phyloP scores from a whole-genome alignment of 177 flowering plant genomes.

The Telopea speciosissima region DNA sequence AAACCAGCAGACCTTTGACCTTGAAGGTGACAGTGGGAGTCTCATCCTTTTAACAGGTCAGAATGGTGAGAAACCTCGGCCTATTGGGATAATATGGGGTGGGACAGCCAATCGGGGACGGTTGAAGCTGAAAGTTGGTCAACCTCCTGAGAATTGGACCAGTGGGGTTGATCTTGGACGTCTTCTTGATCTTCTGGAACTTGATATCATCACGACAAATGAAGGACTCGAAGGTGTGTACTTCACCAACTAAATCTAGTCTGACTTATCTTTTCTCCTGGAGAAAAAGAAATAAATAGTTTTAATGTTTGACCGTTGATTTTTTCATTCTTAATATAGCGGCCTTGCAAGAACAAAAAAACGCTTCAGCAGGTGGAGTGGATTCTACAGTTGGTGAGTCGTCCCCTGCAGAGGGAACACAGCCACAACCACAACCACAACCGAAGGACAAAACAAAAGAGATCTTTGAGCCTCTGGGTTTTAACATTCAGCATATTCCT shows the following conservation, averaged over 20 bases:
- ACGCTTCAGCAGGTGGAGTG: slow-evolving; percentile 48
- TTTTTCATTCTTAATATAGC: slow-evolving; percentile 26
- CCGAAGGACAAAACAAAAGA: slow-evolving; percentile 41
- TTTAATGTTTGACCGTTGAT: background rate
- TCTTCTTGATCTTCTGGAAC: slow-evolving; percentile 85
- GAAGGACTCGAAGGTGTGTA: slow-evolving; percentile 69
- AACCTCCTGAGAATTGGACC: slow-evolving; percentile 91
- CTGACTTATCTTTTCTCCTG: background rate
- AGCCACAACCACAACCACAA: slow-evolving; percentile 6
- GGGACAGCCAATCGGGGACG: slow-evolving; percentile 92
- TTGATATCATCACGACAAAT: slow-evolving; percentile 66
- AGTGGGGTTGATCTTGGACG: slow-evolving; percentile 97
- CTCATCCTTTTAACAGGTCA: slow-evolving; percentile 68
- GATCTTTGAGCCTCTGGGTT: slow-evolving; percentile 41
- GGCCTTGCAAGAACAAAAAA: slow-evolving; percentile 70
- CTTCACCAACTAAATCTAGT: background rate
- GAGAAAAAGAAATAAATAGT: background rate
- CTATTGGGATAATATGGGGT: slow-evolving; percentile 95
- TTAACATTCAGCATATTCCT: slow-evolving; percentile 39
- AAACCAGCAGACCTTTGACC: slow-evolving; percentile 87
- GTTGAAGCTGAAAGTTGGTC: slow-evolving; percentile 73
- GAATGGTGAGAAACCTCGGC: slow-evolving; percentile 62
- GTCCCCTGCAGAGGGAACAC: slow-evolving; percentile 36
- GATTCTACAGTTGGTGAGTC: slow-evolving; percentile 74
- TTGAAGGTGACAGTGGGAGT: slow-evolving; percentile 97